Conservation (phyloP, 345 rosid genomes). For the Eucalyptus pauciflora region DNA sequence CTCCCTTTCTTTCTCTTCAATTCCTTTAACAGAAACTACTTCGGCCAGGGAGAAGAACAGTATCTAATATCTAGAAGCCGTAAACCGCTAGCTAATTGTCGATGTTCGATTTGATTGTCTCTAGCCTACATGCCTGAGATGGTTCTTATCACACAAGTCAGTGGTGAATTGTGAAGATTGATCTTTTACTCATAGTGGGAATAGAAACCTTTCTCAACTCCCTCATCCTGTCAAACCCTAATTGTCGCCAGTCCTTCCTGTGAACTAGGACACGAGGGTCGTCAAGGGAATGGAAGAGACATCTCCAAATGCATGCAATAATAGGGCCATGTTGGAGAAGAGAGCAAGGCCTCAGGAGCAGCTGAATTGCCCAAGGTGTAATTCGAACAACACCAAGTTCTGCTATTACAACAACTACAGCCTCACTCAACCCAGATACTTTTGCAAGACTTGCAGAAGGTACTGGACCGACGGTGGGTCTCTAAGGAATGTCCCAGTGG, state of each 20-base stretch:
- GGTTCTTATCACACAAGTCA: not conserved
- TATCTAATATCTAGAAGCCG: not conserved
- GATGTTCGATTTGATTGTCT: not conserved
- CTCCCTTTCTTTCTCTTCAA: not conserved
- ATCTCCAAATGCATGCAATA: slow-evolving; percentile 35
- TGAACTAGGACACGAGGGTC: slow-evolving; percentile 49
- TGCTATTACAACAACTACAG: slow-evolving; percentile 99
- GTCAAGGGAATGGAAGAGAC: slow-evolving; percentile 86
- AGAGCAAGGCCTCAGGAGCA: slow-evolving; percentile 69
- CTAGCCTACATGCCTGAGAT: not conserved
- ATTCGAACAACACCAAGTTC: slow-evolving; percentile 89
- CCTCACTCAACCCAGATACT: slow-evolving; percentile 92
- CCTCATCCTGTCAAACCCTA: not conserved
- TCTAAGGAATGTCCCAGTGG: slow-evolving; percentile 87
- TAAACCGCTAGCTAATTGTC: not conserved
- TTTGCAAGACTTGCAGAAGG: slow-evolving; percentile 95
- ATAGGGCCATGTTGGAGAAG: slow-evolving; percentile 8
- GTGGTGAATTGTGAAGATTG: not conserved
- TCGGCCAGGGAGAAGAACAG: not conserved
- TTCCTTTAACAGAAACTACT: not conserved
- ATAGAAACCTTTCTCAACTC: not conserved
- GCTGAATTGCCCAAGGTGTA: slow-evolving; percentile 93
- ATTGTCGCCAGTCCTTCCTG: not conserved
- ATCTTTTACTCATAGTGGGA: not conserved
- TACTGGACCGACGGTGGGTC: slow-evolving; percentile 99